These are phyloP conservation scores for Aspergillus bridgeri DNA, from an alignment of 495 filamentous ascomycete species.

Conservation along the genomic window DNA sequence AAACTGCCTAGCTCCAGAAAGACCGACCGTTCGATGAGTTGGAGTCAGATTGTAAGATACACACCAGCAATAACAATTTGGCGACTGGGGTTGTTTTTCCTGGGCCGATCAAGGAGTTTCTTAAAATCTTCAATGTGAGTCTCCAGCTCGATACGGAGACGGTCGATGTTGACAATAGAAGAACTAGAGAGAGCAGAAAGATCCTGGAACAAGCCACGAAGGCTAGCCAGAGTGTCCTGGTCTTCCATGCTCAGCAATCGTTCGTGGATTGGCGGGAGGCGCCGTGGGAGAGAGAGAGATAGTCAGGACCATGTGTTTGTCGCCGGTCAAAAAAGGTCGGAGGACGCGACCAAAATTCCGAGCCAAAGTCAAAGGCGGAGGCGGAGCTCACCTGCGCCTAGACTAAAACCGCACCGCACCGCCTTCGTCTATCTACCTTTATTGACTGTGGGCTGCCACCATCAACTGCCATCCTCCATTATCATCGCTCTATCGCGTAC, in stretches of 20 bases:
- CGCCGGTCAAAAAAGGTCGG: conserved; percentile 30
- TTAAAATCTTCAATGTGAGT: conserved; percentile 67
- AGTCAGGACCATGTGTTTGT: conserved; percentile 29
- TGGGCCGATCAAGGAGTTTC: conserved; percentile 70
- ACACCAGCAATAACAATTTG: conserved; percentile 54
- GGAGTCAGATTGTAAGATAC: conserved; percentile 1
- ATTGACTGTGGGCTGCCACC: not conserved
- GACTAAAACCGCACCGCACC: conserved; percentile 2
- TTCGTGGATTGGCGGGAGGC: conserved; percentile 14
- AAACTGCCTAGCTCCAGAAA: not conserved
- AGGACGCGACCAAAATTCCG: conserved; percentile 43
- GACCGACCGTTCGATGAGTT: not conserved
- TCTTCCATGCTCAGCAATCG: conserved; percentile 55
- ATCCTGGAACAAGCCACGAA: conserved; percentile 76
- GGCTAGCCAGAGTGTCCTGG: conserved; percentile 57
- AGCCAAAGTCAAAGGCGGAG: conserved; percentile 23
- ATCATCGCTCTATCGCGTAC: not conserved
- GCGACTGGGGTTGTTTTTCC: conserved; percentile 66
- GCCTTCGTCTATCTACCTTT: not conserved
- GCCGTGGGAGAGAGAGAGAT: conserved; percentile 24
- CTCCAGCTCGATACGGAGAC: conserved; percentile 64
- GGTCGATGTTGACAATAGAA: conserved; percentile 58
- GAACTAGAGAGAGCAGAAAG: conserved; percentile 63
- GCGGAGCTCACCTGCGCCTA: conserved; percentile 13
- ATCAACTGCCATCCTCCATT: not conserved